Evolutionary conservation across 345 rosid genomes (phyloP), one percentile per base, ranked within the genome.

Genomic region (Brassica carinata): DNA sequence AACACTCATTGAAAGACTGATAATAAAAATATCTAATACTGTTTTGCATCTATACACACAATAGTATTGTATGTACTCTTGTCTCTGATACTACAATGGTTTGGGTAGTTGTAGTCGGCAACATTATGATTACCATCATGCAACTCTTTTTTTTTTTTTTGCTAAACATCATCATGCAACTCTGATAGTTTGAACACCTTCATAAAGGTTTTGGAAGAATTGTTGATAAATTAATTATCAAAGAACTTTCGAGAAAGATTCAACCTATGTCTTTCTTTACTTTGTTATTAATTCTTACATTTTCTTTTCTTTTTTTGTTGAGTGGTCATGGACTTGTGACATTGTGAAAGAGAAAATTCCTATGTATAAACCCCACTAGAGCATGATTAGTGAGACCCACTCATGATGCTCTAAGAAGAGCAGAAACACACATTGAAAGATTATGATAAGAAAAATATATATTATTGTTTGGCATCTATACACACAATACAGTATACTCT

Each of bases 401-500:
- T 8, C 23, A 57, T 57, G 62, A 57, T 57, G 64, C 64, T 58
- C 64, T 58, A 8, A 8, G 11, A 66, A 10, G 26, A 67, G 55
- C 31, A 67, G 55, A 67, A 67, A 67, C 57, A 38, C 71, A 34
- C 10, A 14, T 14, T 55, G 23, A 15, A 55, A 53, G 8, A 53
- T 8, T 51, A 51, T 14, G 59, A 71, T 31, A 17, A 17, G 6
- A 55, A 71, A 31, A 1, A 51, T 13, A 55, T 57, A 31, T 33
- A 67, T 17, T 17, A 55, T 14, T 13, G 23, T 33, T 29, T 57
- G 67, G 73, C 69, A 72, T 64, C 33, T 79, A 74, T 73, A 15
- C 40, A 73, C 57, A 79, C 61, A 55, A 67, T 73, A 55, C 8
- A 11, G 6, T 34, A 58, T 29, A 72, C 14, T 57, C 64, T 51